A percentile compares a stretch with the other conserved stretches of the same genome.
Conservation (phyloP, 2,329 filamentous ascomycete genomes). For the Aspergillus puulaauensis region DNA sequence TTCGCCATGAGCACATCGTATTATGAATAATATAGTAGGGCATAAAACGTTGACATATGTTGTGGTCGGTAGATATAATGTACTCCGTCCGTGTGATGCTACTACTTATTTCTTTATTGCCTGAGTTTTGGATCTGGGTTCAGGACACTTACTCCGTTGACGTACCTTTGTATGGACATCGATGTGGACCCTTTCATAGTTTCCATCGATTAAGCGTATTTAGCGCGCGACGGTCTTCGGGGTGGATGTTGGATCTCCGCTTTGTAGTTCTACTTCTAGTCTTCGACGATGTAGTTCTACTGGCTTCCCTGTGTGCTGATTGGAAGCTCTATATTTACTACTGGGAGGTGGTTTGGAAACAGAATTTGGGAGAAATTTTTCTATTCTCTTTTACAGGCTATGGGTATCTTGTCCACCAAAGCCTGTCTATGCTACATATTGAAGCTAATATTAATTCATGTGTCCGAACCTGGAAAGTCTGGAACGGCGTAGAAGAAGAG, state of each 20-base stretch:
- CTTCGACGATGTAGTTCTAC: neutral
- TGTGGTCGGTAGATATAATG: no score
- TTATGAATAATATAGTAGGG: no score
- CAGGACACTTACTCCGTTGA: neutral
- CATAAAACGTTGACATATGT: no score
- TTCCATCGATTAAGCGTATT: slow-evolving; percentile 8
- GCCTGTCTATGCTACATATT: slow-evolving; percentile 21
- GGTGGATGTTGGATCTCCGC: slow-evolving; percentile 1
- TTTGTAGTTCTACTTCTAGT: neutral
- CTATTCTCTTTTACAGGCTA: slow-evolving; percentile 15
- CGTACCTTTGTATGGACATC: neutral
- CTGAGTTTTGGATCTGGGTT: neutral
- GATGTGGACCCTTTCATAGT: neutral
- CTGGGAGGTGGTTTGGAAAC: neutral
- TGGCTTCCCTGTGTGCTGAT: neutral
- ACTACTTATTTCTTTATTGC: neutral
- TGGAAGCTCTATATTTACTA: neutral
- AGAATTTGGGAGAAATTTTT: slow-evolving; percentile 1
- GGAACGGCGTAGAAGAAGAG: slow-evolving; percentile 1
- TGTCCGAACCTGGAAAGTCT: slow-evolving; percentile 6
- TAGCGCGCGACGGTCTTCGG: slow-evolving; percentile 6
- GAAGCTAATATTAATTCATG: slow-evolving; percentile 15
- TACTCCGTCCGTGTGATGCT: no score
- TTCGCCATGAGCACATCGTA: no score
- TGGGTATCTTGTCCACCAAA: slow-evolving; percentile 14